A percentile compares a stretch with the other conserved stretches of the same genome.
Conservation (phyloP, 345 rosid species). For the Leavenworthia alabamica region DNA sequence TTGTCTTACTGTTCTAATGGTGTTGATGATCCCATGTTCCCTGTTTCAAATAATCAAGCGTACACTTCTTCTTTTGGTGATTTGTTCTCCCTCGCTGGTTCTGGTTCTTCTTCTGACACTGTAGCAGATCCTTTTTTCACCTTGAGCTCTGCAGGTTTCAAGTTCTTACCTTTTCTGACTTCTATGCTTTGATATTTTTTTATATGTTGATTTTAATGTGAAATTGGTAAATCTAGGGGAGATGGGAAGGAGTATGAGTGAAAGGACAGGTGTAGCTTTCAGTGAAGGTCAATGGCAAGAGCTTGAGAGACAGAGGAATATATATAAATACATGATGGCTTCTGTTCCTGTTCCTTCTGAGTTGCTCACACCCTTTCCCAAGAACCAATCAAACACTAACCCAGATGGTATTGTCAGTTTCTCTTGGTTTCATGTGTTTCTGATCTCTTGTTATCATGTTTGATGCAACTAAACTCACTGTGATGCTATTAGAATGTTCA, state of each 20-base stretch:
- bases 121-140: constrained; percentile 33
- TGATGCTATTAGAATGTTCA: too few relatives aligned
- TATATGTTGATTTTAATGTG: not conserved
- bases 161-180: constrained; percentile 21
- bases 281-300: constrained; percentile 77
- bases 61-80: constrained; percentile 18
- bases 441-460: not conserved
- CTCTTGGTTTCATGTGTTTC: constrained; percentile 31
- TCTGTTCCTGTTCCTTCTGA: constrained; percentile 71
- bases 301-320: constrained; percentile 72
- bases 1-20: constrained; percentile 28
- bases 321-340: constrained; percentile 71
- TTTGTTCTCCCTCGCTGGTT: constrained; percentile 38
- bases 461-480: not conserved
- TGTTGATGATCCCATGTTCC: constrained; percentile 39
- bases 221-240: constrained; percentile 31
- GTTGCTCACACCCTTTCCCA: constrained; percentile 37
- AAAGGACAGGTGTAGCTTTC: constrained; percentile 48
- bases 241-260: constrained; percentile 37
- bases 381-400: constrained; percentile 13
- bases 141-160: constrained; percentile 38
- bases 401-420: constrained; percentile 38
- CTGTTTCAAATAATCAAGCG: constrained; percentile 38
- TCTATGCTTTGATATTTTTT: not conserved
- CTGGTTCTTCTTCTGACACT: constrained; percentile 31